Evolutionary conservation across 2,329 filamentous ascomycete species (phyloP).

Genomic region (Neonectria punicea): DNA sequence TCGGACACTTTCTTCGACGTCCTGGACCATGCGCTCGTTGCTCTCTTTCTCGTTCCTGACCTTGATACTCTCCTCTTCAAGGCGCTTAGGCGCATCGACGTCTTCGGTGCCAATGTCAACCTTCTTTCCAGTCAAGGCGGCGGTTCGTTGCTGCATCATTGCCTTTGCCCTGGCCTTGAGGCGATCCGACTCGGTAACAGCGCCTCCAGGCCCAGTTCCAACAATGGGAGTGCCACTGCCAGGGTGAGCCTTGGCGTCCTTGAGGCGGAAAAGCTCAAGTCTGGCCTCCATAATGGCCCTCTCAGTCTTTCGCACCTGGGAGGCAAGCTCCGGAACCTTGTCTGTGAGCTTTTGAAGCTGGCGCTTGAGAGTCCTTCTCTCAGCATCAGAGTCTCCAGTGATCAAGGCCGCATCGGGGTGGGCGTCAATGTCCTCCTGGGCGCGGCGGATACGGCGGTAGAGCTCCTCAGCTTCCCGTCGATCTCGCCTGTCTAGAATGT

Average conservation of each 20-base stretch:
- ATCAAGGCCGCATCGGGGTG: conserved; percentile 81
- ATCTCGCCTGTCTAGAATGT: conserved; percentile 89
- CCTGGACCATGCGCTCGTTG: conserved; percentile 95
- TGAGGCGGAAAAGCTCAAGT: conserved; percentile 91
- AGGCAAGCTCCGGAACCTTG: conserved; percentile 90
- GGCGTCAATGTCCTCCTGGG: conserved; percentile 93
- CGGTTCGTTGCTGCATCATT: conserved; percentile 98
- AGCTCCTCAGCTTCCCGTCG: conserved; percentile 92
- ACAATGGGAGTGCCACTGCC: conserved; percentile 82
- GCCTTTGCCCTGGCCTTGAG: conserved; percentile 95
- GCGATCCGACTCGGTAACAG: conserved; percentile 91
- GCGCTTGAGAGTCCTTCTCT: conserved; percentile 85
- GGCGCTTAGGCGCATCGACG: conserved; percentile 79
- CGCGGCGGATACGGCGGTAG: conserved; percentile 88
- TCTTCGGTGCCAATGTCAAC: conserved; percentile 76
- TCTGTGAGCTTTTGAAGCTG: conserved; percentile 91
- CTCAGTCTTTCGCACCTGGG: conserved; percentile 89
- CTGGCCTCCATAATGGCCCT: conserved; percentile 92
- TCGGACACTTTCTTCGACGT: conserved; percentile 95
- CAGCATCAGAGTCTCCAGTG: conserved; percentile 85
- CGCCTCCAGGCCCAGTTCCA: conserved; percentile 90
- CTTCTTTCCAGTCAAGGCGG: conserved; percentile 89
- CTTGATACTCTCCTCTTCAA: conserved; percentile 88
- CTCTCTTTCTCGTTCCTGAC: conserved; percentile 88
- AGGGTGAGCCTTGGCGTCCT: conserved; percentile 92